Conservation (phyloP, 1,284 basidiomycete genomes). For the Trichosporon asahii region DNA sequence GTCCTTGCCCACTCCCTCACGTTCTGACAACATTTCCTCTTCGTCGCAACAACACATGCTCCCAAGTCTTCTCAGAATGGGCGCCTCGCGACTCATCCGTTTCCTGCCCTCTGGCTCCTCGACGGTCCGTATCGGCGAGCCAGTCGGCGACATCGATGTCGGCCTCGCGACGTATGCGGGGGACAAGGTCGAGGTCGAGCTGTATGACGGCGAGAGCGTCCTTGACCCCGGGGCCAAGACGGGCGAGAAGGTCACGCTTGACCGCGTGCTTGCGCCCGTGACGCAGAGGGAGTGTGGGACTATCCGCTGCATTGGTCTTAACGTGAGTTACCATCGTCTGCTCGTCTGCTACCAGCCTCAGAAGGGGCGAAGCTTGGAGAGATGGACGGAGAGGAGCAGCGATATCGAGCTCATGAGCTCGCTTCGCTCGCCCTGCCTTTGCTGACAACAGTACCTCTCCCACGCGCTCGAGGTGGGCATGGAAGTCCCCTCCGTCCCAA, state of each 20-base stretch:
- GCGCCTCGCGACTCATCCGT: constrained; percentile 42
- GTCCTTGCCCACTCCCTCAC: no score
- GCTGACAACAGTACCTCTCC: constrained; percentile 41
- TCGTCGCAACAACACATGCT: constrained; percentile 14
- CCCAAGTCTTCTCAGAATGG: constrained; percentile 24
- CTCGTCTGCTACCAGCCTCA: no score
- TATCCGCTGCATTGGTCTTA: constrained; percentile 48
- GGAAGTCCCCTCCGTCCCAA: constrained; percentile 39
- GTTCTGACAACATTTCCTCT: not conserved
- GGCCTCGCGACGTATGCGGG: constrained; percentile 44
- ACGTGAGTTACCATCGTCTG: constrained; percentile 36
- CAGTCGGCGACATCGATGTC: constrained; percentile 48
- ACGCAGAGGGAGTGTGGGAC: constrained; percentile 41
- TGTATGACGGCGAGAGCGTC: constrained; percentile 41
- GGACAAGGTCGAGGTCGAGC: constrained; percentile 37
- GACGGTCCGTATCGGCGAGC: constrained; percentile 42
- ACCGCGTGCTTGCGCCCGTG: constrained; percentile 46
- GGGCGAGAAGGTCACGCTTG: constrained; percentile 37
- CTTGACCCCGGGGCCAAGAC: constrained; percentile 44
- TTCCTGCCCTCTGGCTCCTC: constrained; percentile 30
- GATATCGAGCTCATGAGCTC: no score
- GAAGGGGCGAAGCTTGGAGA: no score
- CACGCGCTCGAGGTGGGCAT: constrained; percentile 50
- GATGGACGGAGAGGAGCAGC: no score
- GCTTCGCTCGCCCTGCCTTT: no score